Conservation (phyloP, 2,329 filamentous ascomycete genomes). For the Alternaria longipes region DNA sequence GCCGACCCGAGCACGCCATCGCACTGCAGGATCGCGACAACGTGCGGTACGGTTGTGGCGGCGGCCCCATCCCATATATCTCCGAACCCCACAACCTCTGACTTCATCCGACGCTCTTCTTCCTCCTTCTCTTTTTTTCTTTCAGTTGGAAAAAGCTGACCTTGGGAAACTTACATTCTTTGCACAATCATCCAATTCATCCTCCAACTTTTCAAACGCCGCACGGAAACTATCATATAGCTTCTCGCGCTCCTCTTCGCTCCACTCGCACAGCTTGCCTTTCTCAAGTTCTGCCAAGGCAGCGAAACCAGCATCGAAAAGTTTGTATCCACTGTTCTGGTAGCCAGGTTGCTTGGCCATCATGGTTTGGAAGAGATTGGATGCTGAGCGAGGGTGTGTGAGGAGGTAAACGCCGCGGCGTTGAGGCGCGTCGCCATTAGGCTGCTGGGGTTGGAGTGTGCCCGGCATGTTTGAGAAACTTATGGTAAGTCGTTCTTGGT, state of each 20-base stretch:
- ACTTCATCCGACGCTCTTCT: too few relatives aligned
- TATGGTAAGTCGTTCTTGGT: not conserved
- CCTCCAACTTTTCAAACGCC: slow-evolving; percentile 20
- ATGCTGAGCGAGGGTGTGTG: slow-evolving; percentile 29
- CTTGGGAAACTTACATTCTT: slow-evolving; percentile 23
- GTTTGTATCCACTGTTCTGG: slow-evolving; percentile 25
- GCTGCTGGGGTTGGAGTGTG: slow-evolving; percentile 7
- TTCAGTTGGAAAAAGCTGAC: too few relatives aligned
- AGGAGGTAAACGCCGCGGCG: slow-evolving; percentile 26
- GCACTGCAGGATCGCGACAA: slow-evolving; percentile 5
- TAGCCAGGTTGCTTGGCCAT: slow-evolving; percentile 29
- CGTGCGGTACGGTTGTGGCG: slow-evolving; percentile 6
- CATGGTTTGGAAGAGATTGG: slow-evolving; percentile 32
- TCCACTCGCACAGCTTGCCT: slow-evolving; percentile 21
- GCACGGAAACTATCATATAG: slow-evolving; percentile 15
- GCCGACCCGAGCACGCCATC: slow-evolving; percentile 19
- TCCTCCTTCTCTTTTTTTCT: too few relatives aligned
- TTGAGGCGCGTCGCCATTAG: not conserved
- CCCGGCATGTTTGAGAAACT: slow-evolving; percentile 13
- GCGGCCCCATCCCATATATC: not conserved
- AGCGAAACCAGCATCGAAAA: slow-evolving; percentile 21
- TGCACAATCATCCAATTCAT: slow-evolving; percentile 25
- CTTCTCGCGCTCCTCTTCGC: slow-evolving; percentile 11
- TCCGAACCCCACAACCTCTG: not conserved
- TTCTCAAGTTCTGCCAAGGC: slow-evolving; percentile 8